Percentiles rank a stretch among this genome's conserved stretches.
Conservation (phyloP, 2,329 filamentous ascomycete genomes). For the Epichloe gansuensis region DNA sequence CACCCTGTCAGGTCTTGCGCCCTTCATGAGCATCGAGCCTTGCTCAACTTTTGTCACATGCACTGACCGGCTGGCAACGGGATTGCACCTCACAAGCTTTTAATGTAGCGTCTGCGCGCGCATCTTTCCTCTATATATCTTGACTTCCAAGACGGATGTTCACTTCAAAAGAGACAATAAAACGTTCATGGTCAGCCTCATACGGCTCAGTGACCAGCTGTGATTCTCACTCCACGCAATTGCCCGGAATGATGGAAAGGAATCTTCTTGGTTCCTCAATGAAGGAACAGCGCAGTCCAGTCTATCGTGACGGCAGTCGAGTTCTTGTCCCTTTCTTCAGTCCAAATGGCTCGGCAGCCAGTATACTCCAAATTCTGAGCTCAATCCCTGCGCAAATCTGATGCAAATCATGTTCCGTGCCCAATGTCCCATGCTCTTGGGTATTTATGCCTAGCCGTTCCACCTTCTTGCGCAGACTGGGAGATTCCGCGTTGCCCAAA, state of each 20-base stretch:
- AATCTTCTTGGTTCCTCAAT: background rate
- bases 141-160: background rate
- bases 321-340: background rate
- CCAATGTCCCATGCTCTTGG: background rate
- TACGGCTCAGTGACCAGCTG: no score
- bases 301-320: background rate
- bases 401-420: background rate
- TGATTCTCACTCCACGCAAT: no score
- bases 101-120: background rate
- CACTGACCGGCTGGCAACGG: background rate
- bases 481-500: constrained; percentile 24
- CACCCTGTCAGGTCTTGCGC: background rate
- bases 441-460: constrained; percentile 2
- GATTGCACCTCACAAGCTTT: background rate
- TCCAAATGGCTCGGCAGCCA: constrained; percentile 10
- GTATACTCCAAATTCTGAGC: constrained; percentile 13
- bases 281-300: background rate
- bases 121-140: background rate
- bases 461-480: constrained; percentile 19
- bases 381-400: constrained; percentile 8
- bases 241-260: background rate
- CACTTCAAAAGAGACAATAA: background rate
- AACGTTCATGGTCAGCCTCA: no score
- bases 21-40: no score
- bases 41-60: background rate